These are phyloP conservation scores for Zea luxurians DNA, from an alignment of 176 grass and related monocot species.

Conservation along the genomic window DNA sequence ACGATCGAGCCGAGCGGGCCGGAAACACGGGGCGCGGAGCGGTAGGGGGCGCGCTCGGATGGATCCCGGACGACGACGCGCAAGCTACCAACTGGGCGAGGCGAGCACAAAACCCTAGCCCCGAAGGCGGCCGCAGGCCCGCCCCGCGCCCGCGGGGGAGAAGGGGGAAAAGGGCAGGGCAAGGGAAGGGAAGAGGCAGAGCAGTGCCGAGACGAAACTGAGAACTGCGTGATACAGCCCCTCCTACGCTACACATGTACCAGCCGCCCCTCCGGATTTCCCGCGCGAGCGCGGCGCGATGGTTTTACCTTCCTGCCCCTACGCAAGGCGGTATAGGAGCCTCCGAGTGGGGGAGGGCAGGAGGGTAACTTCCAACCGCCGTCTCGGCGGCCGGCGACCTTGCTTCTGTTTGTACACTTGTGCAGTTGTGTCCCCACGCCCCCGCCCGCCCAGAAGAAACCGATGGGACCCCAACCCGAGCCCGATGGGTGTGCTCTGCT, in stretches of 20 bases:
- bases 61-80: background rate
- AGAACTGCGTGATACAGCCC: conserved; percentile 4
- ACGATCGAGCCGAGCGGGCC: background rate
- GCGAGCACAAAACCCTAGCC: conserved; percentile 45
- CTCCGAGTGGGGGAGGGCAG: background rate
- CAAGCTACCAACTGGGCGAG: background rate
- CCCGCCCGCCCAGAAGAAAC: conserved; percentile 19
- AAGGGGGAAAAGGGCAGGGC: background rate
- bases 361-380: conserved; percentile 29
- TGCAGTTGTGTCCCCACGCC: background rate
- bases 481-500: background rate
- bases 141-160: background rate
- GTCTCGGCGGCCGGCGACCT: conserved; percentile 30
- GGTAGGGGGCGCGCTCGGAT: background rate
- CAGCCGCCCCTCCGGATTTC: conserved; percentile 43
- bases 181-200: background rate
- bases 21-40: background rate
- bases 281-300: conserved; percentile 54
- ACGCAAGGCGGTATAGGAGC: background rate
- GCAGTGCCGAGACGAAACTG: conserved; percentile 21
- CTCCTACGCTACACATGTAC: background rate
- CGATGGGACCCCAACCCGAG: conserved; percentile 12
- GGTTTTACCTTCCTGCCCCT: conserved; percentile 40
- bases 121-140: background rate
- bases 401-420: background rate